Percentiles rank a stretch among this genome's conserved stretches.
Conservation (phyloP, 768 basidiomycete species). For the Boletus tylopilopsis region DNA sequence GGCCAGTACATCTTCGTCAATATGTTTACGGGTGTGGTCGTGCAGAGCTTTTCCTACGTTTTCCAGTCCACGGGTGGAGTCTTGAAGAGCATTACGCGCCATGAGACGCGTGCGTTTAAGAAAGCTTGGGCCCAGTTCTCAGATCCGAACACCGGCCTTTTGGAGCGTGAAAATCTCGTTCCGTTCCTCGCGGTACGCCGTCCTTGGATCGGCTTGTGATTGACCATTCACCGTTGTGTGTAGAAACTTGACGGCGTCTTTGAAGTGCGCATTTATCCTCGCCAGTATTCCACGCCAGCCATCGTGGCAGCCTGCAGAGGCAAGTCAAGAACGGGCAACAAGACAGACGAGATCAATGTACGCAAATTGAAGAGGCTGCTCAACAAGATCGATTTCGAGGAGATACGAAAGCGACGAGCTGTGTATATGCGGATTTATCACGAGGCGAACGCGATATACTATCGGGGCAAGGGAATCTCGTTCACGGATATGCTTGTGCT, state of each 20-base stretch:
- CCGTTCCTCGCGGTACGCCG: constrained; percentile 76
- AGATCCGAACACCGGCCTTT: constrained; percentile 70
- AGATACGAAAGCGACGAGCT: constrained; percentile 62
- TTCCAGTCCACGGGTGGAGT: constrained; percentile 85
- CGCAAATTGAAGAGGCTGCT: constrained; percentile 56
- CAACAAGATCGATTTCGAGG: constrained; percentile 57
- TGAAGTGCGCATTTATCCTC: constrained; percentile 82
- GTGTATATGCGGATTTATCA: constrained; percentile 78
- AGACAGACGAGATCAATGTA: constrained; percentile 58
- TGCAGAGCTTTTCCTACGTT: constrained; percentile 94
- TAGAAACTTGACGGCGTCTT: constrained; percentile 85
- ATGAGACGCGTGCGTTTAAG: constrained; percentile 94
- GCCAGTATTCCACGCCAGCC: constrained; percentile 57
- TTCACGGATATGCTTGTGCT: constrained; percentile 88
- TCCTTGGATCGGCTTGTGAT: neutral
- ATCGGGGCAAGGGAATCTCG: constrained; percentile 76
- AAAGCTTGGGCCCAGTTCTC: constrained; percentile 89
- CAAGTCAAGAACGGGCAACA: constrained; percentile 29
- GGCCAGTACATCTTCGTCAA: constrained; percentile 93
- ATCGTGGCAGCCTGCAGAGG: constrained; percentile 52
- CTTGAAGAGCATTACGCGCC: constrained; percentile 69
- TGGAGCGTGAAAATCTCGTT: constrained; percentile 67
- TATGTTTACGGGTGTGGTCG: constrained; percentile 95
- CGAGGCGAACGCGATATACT: constrained; percentile 75
- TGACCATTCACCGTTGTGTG: neutral